Evolutionary conservation across 495 filamentous ascomycete genomes (phyloP), one percentile per base, ranked within the genome.

Genomic region (Peziza echinospora): DNA sequence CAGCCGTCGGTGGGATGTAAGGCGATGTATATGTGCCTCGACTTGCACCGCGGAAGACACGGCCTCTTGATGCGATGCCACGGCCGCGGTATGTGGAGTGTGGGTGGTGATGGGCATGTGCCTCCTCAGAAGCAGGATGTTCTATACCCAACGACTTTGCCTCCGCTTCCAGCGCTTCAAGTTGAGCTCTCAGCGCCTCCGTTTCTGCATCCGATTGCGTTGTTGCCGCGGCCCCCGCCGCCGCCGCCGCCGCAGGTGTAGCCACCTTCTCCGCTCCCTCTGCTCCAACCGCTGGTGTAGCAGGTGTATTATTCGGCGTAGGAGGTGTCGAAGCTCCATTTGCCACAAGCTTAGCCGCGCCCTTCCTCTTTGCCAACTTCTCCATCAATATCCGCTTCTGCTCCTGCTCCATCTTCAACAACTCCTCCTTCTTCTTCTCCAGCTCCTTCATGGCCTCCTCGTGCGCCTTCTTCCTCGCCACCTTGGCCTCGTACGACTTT

Each of bases 161-260:
- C 62, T 96, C 87, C 7, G 78, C 81, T 60, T 94, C 79, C 19
- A 97, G 64, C 6, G 72, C 73, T 1, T 83, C 83, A 16, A 97
- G 62, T 56, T 93, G 80, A 0, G 80, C 82, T 44, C 77, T 75
- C 21, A 94, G 66, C 7, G 77, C 69, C 24, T 73, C 72, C 1
- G 77, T 82, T 48, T 75, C 68, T 2, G 71, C 63, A 50, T 61
- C 49, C 2, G 78, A 80, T 44, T 77, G 71, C 17, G 91, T 64
- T 6, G 76, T 67, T 24, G 71, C 71, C 3, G 72, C 77, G 49
- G 74, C 69, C 2, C 70, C 63, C 49, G 62, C 74, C n/a, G 63
- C 60, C 43, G 72, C 71, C 8, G 58, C 60, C 24, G 71, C 54
- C 22, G 47, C 43, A 26, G 51, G 39, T 2, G 41, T 37, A 21